phyloP scores from a whole-genome alignment of 768 basidiomycete genomes.

The Termitomyces sp. region DNA sequence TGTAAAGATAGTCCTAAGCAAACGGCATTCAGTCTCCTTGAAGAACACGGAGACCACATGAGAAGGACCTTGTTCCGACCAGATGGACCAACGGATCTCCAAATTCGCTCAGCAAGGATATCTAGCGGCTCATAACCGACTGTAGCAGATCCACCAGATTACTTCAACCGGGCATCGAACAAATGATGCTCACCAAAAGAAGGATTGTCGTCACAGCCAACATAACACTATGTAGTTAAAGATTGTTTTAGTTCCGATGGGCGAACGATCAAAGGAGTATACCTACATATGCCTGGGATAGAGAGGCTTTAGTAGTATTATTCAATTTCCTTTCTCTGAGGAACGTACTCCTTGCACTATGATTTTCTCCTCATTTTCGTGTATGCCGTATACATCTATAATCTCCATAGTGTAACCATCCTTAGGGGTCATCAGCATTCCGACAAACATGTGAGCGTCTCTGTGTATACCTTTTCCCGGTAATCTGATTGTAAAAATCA shows the following conservation, averaged over 20 bases:
- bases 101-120: conserved; percentile 62
- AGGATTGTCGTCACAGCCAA: conserved; percentile 82
- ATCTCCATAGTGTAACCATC: conserved; percentile 88
- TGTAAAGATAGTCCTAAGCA: conserved; percentile 79
- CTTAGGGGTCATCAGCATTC: conserved; percentile 29
- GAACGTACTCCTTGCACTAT: conserved; percentile 49
- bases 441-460: background rate
- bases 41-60: background rate
- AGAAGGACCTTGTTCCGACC: conserved; percentile 79
- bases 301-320: conserved; percentile 3
- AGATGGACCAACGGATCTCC: conserved; percentile 76
- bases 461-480: conserved; percentile 65
- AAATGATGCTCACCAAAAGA: conserved; percentile 63
- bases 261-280: background rate
- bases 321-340: background rate
- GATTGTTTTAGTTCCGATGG: background rate
- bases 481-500: conserved; percentile 48
- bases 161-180: background rate
- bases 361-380: conserved; percentile 46
- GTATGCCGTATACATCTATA: conserved; percentile 64
- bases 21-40: background rate
- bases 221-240: conserved; percentile 58
- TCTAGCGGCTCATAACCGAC: conserved; percentile 84
- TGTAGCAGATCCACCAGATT: conserved; percentile 21
- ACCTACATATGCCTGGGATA: conserved; percentile 47